Conservation (phyloP, 129 eudicot species). For the Flaveria bidentis region DNA sequence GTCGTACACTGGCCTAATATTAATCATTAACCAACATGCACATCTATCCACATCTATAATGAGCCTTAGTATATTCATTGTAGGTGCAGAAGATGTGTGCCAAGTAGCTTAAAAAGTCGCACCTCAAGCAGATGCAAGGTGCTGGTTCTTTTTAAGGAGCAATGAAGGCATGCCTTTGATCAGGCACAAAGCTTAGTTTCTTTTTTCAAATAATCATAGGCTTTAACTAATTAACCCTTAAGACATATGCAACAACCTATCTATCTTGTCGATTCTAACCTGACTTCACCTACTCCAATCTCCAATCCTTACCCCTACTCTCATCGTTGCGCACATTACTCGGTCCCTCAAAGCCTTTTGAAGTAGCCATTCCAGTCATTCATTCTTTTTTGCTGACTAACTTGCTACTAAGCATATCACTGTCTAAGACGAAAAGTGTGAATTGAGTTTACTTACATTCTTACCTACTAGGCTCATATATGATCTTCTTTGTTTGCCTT, state of each 20-base stretch:
- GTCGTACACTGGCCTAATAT: neutral
- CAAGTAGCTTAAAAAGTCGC: neutral
- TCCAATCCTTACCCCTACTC: neutral
- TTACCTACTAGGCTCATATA: too few relatives aligned
- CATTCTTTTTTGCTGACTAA: neutral
- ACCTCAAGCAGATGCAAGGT: neutral
- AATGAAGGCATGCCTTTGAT: neutral
- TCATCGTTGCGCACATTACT: too few relatives aligned
- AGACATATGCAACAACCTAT: neutral
- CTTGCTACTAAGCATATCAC: too few relatives aligned
- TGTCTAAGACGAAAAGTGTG: too few relatives aligned
- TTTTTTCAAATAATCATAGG: neutral
- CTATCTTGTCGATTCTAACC: neutral
- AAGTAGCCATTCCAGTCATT: neutral
- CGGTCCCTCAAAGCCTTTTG: too few relatives aligned
- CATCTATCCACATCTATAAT: constrained; percentile 1
- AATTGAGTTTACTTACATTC: too few relatives aligned
- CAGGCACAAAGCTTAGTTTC: neutral
- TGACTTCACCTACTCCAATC: too few relatives aligned
- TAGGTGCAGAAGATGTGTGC: neutral
- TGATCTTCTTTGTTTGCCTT: too few relatives aligned
- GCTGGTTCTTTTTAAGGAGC: neutral
- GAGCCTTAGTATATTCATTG: neutral
- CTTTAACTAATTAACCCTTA: neutral
- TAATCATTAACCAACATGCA: neutral